Evolutionary conservation across 2,329 filamentous ascomycete genomes (phyloP), one percentile per base, ranked within the genome.

Genomic region (Fusarium robinianum): DNA sequence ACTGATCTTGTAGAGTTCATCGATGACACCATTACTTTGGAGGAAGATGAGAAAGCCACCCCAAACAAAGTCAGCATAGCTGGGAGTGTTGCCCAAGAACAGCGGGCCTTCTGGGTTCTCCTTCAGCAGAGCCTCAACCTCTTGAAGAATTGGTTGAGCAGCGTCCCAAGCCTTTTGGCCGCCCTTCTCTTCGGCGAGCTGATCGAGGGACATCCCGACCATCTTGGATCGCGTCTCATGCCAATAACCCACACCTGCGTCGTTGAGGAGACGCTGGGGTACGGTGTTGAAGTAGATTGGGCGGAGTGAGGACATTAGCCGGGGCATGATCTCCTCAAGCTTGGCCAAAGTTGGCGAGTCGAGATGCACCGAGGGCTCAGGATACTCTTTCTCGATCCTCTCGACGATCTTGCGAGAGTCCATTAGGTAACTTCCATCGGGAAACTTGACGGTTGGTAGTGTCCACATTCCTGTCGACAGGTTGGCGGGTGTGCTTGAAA

Each of bases 391-490:
- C 58, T 89, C 84, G 22, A 90, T 71, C 12, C 71, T 71, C 10
- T 67, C 53, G 10, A 78, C 81, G 51, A 90, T 89, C 29, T 68
- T 67, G 49, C 67, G 70, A 2, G 81, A 85, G 61, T 89, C 84
- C 78, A 83, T 86, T 7, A 85, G 54, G 57, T 79, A 83, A 1
- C 63, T 76, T 12, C 79, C 80, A 33, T 83, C 75, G 0, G 76
- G 72, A 31, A 83, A 71, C 11, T 65, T 70, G 51, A 85, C 69
- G 2, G 79, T 70, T 0, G 84, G 84, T 41, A 76, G 60, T 8
- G 60, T 62, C 51, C 55, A 61, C 37, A 49, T 55, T 41, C 52
- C 49, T n/a, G 55, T 60, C 1, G 49, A 31, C 16, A 41, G 34
- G 22, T 61, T 62, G 37, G 46, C 41, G 2, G 49, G 18, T 14